Conservation (phyloP, 805 yeast genomes). For the Nakazawaea ishiwadae region DNA sequence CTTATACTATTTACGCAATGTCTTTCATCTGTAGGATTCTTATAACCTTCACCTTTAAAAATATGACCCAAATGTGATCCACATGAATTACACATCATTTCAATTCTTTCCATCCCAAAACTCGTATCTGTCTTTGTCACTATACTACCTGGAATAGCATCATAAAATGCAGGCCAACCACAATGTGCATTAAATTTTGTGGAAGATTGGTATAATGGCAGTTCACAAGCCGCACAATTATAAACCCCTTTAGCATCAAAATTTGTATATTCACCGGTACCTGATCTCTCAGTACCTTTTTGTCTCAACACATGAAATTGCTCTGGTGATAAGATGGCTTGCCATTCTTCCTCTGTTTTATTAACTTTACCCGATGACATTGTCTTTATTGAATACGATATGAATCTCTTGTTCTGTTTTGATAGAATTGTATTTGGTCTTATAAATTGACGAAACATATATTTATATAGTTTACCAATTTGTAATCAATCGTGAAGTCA, state of each 20-base stretch:
- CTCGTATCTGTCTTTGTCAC: conserved; percentile 53
- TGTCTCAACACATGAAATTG: conserved; percentile 78
- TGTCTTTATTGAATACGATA: background rate
- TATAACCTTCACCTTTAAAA: conserved; percentile 88
- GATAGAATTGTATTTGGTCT: background rate
- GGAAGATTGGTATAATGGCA: conserved; percentile 72
- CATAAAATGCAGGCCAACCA: conserved; percentile 98
- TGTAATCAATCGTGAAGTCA: too few relatives aligned
- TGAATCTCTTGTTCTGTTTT: background rate
- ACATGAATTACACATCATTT: conserved; percentile 83
- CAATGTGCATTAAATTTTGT: conserved; percentile 89
- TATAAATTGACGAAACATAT: too few relatives aligned
- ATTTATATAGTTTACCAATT: too few relatives aligned
- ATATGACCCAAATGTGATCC: conserved; percentile 97
- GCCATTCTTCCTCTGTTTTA: conserved; percentile 63
- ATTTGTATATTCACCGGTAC: conserved; percentile 54
- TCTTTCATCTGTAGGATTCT: conserved; percentile 82
- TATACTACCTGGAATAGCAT: conserved; percentile 81
- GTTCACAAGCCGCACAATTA: conserved; percentile 79
- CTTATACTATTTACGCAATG: conserved; percentile 92
- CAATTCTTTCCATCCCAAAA: conserved; percentile 80
- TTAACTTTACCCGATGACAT: background rate
- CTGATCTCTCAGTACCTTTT: conserved; percentile 68
- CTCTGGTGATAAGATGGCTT: conserved; percentile 65
- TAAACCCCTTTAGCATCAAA: conserved; percentile 58